phyloP scores from a whole-genome alignment of 495 filamentous ascomycete species.

The Umbilicaria muhlenbergii region DNA sequence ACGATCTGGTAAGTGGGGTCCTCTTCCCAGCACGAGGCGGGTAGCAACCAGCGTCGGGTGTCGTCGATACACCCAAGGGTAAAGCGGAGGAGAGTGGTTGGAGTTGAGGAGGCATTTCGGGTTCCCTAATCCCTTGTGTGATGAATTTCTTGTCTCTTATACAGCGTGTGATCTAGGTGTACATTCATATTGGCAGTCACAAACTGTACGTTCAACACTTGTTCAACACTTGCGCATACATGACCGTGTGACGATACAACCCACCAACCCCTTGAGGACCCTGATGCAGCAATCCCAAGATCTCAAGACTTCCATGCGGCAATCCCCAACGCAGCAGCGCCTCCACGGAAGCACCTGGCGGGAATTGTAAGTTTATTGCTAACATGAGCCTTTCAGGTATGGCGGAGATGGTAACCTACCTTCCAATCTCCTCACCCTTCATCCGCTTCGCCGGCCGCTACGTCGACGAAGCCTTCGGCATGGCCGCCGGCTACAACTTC shows the following conservation, averaged over 20 bases:
- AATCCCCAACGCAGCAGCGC: neutral
- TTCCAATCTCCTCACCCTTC: slow-evolving; percentile 69
- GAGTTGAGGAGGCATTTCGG: neutral
- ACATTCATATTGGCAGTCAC: slow-evolving; percentile 56
- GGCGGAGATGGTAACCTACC: slow-evolving; percentile 71
- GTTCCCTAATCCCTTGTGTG: neutral
- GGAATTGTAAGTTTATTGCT: slow-evolving; percentile 6
- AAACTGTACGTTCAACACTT: slow-evolving; percentile 25
- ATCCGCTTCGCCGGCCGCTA: slow-evolving; percentile 70
- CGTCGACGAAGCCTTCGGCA: slow-evolving; percentile 52
- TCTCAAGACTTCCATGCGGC: neutral
- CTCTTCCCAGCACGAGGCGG: neutral
- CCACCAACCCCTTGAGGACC: neutral
- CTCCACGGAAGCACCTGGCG: no score
- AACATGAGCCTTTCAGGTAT: slow-evolving; percentile 25
- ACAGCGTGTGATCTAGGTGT: slow-evolving; percentile 32
- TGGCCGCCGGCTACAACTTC: slow-evolving; percentile 55
- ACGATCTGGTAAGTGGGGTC: slow-evolving; percentile 39
- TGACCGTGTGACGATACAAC: neutral
- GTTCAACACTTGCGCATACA: slow-evolving; percentile 3
- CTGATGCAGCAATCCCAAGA: neutral
- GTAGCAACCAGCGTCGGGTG: neutral
- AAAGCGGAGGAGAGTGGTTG: neutral
- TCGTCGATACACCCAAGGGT: neutral
- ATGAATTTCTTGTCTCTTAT: slow-evolving; percentile 15